phyloP scores from a whole-genome alignment of 2,329 filamentous ascomycete genomes.

The Penicillium carneum region DNA sequence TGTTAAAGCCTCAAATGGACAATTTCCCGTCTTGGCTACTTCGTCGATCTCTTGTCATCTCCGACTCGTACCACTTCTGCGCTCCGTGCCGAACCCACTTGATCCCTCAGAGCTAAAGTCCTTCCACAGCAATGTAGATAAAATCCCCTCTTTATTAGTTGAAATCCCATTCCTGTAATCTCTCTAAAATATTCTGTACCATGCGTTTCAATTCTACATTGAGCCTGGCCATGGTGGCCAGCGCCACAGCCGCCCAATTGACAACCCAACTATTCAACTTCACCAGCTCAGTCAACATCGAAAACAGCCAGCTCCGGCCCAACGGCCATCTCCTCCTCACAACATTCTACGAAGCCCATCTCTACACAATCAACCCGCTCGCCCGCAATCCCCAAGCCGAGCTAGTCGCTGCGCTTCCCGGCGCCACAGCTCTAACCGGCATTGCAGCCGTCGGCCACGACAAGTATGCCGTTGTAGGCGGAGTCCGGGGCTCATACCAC shows the following conservation, averaged over 20 bases:
- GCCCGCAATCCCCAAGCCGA: conserved; percentile 10
- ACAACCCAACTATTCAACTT: conserved; percentile 27
- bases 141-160: not conserved
- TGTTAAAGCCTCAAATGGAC: not conserved
- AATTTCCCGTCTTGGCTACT: not conserved
- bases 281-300: conserved; percentile 20
- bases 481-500: conserved; percentile 25
- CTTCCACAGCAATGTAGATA: not conserved
- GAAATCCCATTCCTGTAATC: not conserved
- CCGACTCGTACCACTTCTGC: not conserved
- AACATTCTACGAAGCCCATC: conserved; percentile 26
- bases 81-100: not conserved
- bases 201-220: not conserved
- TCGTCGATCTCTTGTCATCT: conserved; percentile 3
- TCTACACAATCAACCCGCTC: conserved; percentile 25
- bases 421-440: conserved; percentile 28
- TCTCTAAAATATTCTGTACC: not conserved
- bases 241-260: not conserved
- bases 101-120: not conserved
- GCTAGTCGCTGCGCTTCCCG: conserved; percentile 23
- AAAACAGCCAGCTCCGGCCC: conserved; percentile 27
- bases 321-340: conserved; percentile 31
- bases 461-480: conserved; percentile 31
- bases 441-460: conserved; percentile 30
- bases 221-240: not conserved